Conservation (phyloP, 73 alveolate genomes). For the Tetrahymena elliotti region DNA sequence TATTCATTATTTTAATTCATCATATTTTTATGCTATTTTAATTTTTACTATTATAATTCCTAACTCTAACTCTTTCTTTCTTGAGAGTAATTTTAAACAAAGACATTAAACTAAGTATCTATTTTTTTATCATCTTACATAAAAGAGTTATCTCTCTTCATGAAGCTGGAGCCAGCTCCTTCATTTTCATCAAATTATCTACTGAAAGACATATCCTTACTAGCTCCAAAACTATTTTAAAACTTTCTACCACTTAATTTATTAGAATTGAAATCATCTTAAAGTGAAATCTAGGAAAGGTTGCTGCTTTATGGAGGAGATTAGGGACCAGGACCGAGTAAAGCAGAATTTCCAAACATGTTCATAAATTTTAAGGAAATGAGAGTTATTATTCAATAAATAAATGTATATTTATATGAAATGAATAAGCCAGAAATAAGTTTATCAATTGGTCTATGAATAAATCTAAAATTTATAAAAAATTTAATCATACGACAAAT, state of each 20-base stretch:
- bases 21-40: no score
- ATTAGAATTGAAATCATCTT: background rate
- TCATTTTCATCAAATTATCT: background rate
- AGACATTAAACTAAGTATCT: background rate
- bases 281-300: background rate
- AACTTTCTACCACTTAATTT: background rate
- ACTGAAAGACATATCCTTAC: background rate
- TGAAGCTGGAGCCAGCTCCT: background rate
- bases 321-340: background rate
- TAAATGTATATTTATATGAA: no score
- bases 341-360: background rate
- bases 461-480: background rate
- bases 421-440: background rate
- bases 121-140: background rate
- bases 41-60: background rate
- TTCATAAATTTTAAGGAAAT: no score
- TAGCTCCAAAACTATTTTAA: background rate
- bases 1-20: background rate
- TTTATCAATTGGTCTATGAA: background rate
- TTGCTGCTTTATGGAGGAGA: background rate
- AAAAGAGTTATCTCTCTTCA: background rate
- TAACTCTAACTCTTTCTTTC: background rate
- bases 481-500: background rate
- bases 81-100: background rate
- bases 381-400: background rate